These are phyloP conservation scores for Oryza glumipatula DNA, from an alignment of 176 grass and related monocot species.

Conservation along the genomic window DNA sequence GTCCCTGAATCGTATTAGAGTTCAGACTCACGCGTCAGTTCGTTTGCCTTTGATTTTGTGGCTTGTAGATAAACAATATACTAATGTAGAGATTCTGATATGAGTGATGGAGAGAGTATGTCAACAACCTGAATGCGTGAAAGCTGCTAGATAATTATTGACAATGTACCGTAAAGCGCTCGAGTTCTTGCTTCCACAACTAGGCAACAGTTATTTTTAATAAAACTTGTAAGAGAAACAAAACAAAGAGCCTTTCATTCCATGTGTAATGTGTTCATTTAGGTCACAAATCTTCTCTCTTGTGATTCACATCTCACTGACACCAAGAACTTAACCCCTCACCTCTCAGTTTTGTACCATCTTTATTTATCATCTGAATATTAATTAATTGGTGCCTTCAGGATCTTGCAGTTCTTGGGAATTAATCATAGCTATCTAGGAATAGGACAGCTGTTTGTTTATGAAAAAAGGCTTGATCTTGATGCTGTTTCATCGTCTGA, in stretches of 20 bases:
- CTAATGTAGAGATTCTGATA: conserved; percentile 3
- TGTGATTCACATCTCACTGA: not conserved
- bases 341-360: not conserved
- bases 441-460: not conserved
- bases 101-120: conserved; percentile 23
- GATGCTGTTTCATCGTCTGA: conserved; percentile 26
- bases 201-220: conserved; percentile 15
- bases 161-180: conserved; percentile 27
- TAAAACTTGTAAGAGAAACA: conserved; percentile 8
- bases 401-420: not conserved
- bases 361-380: not conserved
- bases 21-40: conserved; percentile 49
- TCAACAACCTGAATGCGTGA: conserved; percentile 40
- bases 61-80: conserved; percentile 12
- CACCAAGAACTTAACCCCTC: not conserved
- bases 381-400: not conserved
- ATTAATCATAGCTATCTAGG: not conserved
- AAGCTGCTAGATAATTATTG: conserved; percentile 25
- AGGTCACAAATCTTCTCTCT: not conserved
- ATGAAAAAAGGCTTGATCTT: not conserved
- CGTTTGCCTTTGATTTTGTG: conserved; percentile 27
- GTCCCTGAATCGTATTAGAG: not conserved
- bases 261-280: conserved; percentile 8
- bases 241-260: conserved; percentile 12
- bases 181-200: conserved; percentile 16